Evolutionary conservation across 108 stramenopile species (phyloP).

Genomic region (Conticribra weissflogii): DNA sequence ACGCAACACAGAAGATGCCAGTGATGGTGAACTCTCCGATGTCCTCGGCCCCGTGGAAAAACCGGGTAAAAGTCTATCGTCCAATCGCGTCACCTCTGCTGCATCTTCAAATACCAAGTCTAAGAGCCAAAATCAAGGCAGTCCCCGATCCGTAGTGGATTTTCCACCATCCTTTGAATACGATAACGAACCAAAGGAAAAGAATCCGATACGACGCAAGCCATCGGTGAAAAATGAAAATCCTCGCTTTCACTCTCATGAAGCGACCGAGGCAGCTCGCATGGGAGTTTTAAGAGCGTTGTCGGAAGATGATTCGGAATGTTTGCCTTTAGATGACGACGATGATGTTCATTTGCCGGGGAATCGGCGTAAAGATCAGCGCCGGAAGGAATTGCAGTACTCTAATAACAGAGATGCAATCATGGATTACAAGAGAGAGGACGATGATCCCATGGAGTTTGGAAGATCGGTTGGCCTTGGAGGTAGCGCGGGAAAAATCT

Average conservation of each 20-base stretch:
- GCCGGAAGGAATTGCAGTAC: background rate
- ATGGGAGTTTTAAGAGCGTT: constrained; percentile 36
- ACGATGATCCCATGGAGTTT: background rate
- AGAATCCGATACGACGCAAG: background rate
- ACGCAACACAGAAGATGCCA: constrained; percentile 17
- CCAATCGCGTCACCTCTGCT: too few species aligned
- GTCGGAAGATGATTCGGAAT: constrained; percentile 41
- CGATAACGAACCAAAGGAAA: constrained; percentile 7
- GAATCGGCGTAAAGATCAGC: background rate
- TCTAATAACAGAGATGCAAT: too few species aligned
- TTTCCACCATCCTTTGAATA: constrained; percentile 8
- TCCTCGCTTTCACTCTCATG: background rate
- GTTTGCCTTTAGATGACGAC: constrained; percentile 31
- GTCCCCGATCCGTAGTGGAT: constrained; percentile 17
- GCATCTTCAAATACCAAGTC: background rate
- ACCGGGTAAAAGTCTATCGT: background rate
- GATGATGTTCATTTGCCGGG: constrained; percentile 6
- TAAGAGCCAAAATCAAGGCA: background rate
- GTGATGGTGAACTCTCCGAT: constrained; percentile 23
- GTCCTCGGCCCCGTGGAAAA: constrained; percentile 21
- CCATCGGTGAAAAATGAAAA: background rate
- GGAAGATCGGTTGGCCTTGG: background rate
- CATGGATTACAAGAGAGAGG: too few species aligned
- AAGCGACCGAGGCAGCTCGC: constrained; percentile 33
- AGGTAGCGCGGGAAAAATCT: background rate